phyloP scores from a whole-genome alignment of 192 early-diverging fungal species.

The Mortierella alpina region DNA sequence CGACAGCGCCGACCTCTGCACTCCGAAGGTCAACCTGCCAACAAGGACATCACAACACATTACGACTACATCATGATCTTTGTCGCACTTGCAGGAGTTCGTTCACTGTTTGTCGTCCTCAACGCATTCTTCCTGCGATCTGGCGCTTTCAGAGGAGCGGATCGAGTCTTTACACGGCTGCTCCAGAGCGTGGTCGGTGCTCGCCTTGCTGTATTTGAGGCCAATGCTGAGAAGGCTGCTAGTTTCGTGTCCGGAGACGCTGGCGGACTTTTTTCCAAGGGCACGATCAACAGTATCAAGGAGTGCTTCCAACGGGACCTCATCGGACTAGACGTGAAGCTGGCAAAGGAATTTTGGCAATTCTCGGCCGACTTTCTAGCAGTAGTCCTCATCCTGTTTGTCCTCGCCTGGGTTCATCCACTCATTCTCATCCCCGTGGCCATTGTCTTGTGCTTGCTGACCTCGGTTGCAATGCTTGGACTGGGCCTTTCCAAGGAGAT shows the following conservation, averaged over 20 bases:
- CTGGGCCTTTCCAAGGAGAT: slow-evolving; percentile 49
- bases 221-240: slow-evolving; percentile 35
- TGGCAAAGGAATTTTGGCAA: slow-evolving; percentile 54
- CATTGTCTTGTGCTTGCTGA: slow-evolving; percentile 28
- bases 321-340: slow-evolving; percentile 40
- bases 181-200: slow-evolving; percentile 25
- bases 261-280: slow-evolving; percentile 43
- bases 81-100: slow-evolving; percentile 10
- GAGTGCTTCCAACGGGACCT: slow-evolving; percentile 48
- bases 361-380: slow-evolving; percentile 36
- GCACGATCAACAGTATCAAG: slow-evolving; percentile 34
- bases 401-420: slow-evolving; percentile 19
- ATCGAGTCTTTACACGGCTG: slow-evolving; percentile 30
- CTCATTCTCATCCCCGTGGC: slow-evolving; percentile 26
- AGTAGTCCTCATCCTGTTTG: slow-evolving; percentile 11
- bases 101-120: slow-evolving; percentile 39
- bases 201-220: slow-evolving; percentile 43
- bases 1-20: not conserved
- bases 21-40: not conserved
- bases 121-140: slow-evolving; percentile 43
- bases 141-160: slow-evolving; percentile 26
- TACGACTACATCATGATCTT: slow-evolving; percentile 35
- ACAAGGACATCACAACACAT: not conserved
- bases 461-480: slow-evolving; percentile 33
- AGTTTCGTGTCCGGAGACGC: slow-evolving; percentile 24